Base-by-base conservation (phyloP, 1,139 yeast species). In the Protomyces lactucae-debilis region DNA sequence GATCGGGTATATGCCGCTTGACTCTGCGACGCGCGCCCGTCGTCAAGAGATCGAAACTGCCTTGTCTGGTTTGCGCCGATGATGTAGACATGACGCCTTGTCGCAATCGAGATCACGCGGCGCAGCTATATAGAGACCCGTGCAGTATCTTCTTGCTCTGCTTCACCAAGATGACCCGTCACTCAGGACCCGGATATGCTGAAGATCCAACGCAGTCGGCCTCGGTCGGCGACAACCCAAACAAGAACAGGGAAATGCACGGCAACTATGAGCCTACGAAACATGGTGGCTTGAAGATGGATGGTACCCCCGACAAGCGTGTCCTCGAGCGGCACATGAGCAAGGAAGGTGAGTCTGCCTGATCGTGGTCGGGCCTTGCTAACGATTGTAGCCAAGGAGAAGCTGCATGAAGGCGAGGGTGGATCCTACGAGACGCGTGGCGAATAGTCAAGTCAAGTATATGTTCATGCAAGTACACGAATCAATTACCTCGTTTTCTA, bases 1-100 rank as follows among this genome's bases (percentile, higher is more conserved):
- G 12, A 55, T 52, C 32, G 45, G 63, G 10, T 59, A 59, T 16
- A 59, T 59, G 63, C 57, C 57, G 18, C 52, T 59, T 32, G 63
- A 59, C 35, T 39, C 56, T 2, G 43, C 28, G 21, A 25, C 14
- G 9, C 45, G 63, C 18, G 36, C 25, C 43, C 43, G 63, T 12
- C 39, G 63, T 14, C 25, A 18, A 10, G 54, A 55, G n/a, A 52
- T 59, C 52, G 63, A 59, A 36, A 39, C 39, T 51, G 52, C 63
- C 21, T 43, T 59, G 36, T 18, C 48, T n/a, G 48, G 48, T 5
- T 9, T 43, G 21, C 48, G 48, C 18, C 48, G 48, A 43, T 43
- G 48, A 43, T 43, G 48, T 5, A n/a, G 12, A n/a, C 18, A 43
- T 43, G 48, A 43, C 25, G 43, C 9, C 40, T 37, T 37, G 43